A percentile compares a stretch with the other conserved stretches of the same genome.
phyloP scores from a whole-genome alignment of 2,329 filamentous ascomycete genomes.

The Aspergillus caelatus region DNA sequence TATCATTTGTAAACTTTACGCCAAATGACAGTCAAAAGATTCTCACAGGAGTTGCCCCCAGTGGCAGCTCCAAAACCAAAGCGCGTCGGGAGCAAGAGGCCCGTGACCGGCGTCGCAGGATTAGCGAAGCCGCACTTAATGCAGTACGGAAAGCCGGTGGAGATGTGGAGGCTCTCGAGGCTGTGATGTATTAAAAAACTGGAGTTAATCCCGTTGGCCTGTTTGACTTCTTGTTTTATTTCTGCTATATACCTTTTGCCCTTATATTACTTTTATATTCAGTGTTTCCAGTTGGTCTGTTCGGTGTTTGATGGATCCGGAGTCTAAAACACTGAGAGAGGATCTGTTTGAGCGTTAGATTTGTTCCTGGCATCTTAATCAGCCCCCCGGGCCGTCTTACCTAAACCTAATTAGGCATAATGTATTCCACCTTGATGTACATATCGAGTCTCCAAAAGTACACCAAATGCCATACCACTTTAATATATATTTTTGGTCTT shows the following conservation, averaged over 20 bases:
- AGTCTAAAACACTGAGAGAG: not conserved
- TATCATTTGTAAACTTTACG: slow-evolving; percentile 87
- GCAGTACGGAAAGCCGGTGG: slow-evolving; percentile 50
- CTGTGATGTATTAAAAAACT: slow-evolving; percentile 34
- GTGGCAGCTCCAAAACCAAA: slow-evolving; percentile 90
- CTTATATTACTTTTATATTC: not conserved
- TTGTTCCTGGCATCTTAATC: not conserved
- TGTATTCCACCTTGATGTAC: not conserved
- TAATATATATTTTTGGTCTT: not conserved
- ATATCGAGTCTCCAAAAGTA: not conserved
- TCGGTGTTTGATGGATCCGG: not conserved
- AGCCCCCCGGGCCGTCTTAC: not conserved
- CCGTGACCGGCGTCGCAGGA: slow-evolving; percentile 66
- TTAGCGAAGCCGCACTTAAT: slow-evolving; percentile 46
- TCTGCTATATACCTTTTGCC: slow-evolving; percentile 9
- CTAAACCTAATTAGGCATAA: slow-evolving; percentile 1
- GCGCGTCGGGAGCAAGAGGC: slow-evolving; percentile 89
- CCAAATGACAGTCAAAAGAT: slow-evolving; percentile 76
- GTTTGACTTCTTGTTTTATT: slow-evolving; percentile 13
- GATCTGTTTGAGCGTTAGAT: slow-evolving; percentile 1
- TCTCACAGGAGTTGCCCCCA: slow-evolving; percentile 87
- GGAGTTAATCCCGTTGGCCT: slow-evolving; percentile 12
- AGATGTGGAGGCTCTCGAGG: slow-evolving; percentile 48
- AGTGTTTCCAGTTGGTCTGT: not conserved
- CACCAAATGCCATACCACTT: not conserved